A percentile compares a stretch with the other conserved stretches of the same genome.
These are phyloP conservation scores for Fraxinus floribunda DNA, from an alignment of 305 asterid genomes.

Conservation along the genomic window DNA sequence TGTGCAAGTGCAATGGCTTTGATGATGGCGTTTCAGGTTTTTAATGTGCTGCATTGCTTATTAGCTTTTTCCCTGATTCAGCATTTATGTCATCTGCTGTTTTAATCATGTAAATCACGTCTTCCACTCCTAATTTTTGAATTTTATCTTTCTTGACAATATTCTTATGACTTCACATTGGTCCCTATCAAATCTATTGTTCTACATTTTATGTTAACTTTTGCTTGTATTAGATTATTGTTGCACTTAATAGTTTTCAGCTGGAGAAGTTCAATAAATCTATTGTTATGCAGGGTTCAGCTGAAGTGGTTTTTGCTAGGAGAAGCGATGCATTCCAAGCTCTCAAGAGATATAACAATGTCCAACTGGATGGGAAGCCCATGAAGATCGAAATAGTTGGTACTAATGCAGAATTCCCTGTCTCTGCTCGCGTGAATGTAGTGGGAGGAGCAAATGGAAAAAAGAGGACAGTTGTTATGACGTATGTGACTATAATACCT, in stretches of 20 bases:
- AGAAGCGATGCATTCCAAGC: slow-evolving; percentile 92
- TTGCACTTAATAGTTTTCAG: not conserved
- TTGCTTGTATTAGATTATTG: not conserved
- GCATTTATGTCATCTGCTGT: not conserved
- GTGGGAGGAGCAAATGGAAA: slow-evolving; percentile 61
- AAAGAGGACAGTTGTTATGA: slow-evolving; percentile 69
- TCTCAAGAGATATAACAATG: slow-evolving; percentile 68
- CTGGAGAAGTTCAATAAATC: not conserved
- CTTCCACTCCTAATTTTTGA: not conserved
- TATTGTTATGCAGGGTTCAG: slow-evolving; percentile 62
- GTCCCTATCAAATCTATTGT: not conserved
- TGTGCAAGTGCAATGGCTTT: not conserved
- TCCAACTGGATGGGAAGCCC: slow-evolving; percentile 85
- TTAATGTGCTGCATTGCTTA: not conserved
- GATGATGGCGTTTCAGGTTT: not conserved
- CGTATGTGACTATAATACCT: slow-evolving; percentile 40
- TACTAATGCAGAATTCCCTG: slow-evolving; percentile 48
- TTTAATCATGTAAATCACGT: not conserved
- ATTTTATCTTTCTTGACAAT: not conserved
- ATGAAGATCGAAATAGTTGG: slow-evolving; percentile 82
- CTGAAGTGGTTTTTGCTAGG: slow-evolving; percentile 76
- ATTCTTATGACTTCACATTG: not conserved
- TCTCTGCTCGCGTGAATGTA: slow-evolving; percentile 74
- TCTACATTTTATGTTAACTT: not conserved
- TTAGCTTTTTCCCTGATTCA: not conserved